Conservation (phyloP, 768 basidiomycete species). For the Suillus subluteus region DNA sequence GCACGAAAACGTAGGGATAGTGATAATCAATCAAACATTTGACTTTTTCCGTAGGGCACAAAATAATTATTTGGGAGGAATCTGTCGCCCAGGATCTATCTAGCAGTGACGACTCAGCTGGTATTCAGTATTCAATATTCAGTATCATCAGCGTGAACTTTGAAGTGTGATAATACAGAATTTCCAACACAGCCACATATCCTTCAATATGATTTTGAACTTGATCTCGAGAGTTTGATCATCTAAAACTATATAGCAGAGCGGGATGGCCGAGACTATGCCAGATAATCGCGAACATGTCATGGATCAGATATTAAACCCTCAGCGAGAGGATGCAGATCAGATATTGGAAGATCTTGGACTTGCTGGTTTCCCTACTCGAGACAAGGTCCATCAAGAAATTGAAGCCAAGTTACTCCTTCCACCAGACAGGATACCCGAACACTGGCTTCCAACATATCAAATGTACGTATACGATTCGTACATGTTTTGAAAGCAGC, state of each 20-base stretch:
- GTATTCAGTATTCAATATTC: neutral
- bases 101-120: neutral
- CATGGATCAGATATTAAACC: conserved; percentile 52
- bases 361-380: conserved; percentile 58
- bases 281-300: conserved; percentile 27
- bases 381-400: conserved; percentile 60
- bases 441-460: conserved; percentile 77
- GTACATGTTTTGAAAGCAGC: conserved; percentile 11
- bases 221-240: neutral
- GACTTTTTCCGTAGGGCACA: neutral
- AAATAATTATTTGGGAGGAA: neutral
- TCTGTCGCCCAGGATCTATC: neutral
- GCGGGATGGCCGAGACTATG: neutral
- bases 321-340: conserved; percentile 42
- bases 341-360: conserved; percentile 57
- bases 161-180: too few relatives aligned
- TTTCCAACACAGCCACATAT: conserved; percentile 4
- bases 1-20: neutral
- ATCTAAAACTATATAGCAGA: neutral
- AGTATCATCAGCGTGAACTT: too few relatives aligned
- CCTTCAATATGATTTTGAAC: neutral
- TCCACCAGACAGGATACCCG: conserved; percentile 66
- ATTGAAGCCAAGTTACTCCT: conserved; percentile 78
- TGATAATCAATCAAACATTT: neutral
- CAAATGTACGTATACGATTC: conserved; percentile 65